phyloP scores from a whole-genome alignment of 164 flowering plant species.

The Berberis thunbergii region DNA sequence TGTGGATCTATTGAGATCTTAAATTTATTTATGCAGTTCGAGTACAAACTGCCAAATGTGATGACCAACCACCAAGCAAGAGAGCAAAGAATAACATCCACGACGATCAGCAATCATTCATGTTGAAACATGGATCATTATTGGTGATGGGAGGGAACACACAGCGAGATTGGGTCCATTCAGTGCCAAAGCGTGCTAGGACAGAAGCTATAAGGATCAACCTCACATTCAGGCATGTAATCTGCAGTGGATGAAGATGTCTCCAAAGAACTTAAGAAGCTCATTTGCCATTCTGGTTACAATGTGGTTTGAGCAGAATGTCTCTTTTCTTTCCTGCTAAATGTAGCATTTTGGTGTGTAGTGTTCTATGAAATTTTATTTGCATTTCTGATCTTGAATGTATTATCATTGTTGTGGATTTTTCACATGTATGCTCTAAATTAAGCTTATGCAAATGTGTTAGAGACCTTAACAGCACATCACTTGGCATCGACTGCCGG shows the following conservation, averaged over 20 bases:
- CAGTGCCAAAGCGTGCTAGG: conserved; percentile 80
- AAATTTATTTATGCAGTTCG: conserved; percentile 6
- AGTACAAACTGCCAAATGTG: conserved; percentile 17
- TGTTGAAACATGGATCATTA: conserved; percentile 63
- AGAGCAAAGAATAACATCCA: conserved; percentile 26
- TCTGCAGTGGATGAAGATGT: conserved; percentile 1
- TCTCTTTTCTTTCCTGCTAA: too few species aligned
- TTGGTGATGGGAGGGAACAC: conserved; percentile 80
- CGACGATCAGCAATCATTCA: conserved; percentile 43
- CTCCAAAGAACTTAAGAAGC: too few species aligned
- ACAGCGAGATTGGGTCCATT: conserved; percentile 84
- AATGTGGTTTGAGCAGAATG: too few species aligned
- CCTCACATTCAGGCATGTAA: conserved; percentile 77
- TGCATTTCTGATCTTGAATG: too few species aligned
- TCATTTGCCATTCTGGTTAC: too few species aligned
- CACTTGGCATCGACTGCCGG: too few species aligned
- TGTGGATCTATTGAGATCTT: background rate
- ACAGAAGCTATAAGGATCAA: conserved; percentile 64
- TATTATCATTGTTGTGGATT: too few species aligned
- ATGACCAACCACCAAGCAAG: conserved; percentile 43
- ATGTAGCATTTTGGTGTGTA: too few species aligned
- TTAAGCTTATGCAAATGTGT: too few species aligned
- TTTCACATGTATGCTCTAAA: too few species aligned
- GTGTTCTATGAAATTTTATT: too few species aligned
- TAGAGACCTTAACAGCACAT: too few species aligned